Base-by-base conservation (phyloP, 768 basidiomycete genomes). In the Boletus rufocinnamomeus region DNA sequence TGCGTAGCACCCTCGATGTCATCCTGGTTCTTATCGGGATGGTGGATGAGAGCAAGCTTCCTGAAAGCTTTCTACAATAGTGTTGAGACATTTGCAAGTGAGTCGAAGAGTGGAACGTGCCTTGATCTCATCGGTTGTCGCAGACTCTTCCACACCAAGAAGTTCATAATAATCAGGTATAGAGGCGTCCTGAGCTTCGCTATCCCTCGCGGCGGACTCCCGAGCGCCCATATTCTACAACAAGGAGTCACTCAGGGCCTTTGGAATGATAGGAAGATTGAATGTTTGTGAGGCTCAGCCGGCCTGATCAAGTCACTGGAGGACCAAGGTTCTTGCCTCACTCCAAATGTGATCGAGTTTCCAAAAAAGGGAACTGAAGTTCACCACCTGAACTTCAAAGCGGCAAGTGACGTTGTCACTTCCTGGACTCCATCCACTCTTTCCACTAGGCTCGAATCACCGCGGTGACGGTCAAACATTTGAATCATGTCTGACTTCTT, bases 51-150 rank as follows among this genome's bases (percentile, higher is more conserved):
- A 10, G 95, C 95, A 16, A 94, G 81, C 67, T 82, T 85, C 58
- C 95, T 81, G 72, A 95, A 96, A 19, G 95, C 85, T 70, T 82
- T 83, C 92, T 95, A 60, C 44, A 40, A 46, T 60, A 28, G 51
- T 54, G 17, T 21, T 61, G 54, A 61, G 55, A 52, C 55, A 35
- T 28, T 14, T 50, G 38, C 19, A 40, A 50, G 43, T 3, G n/a
- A 35, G 25, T 50, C 54, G 54, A 52, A 19, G 16, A 43, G 23
- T 32, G 32, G 48, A 37, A 60, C 67, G 11, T 19, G 85, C 95
- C 82, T 88, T 95, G 75, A 98, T 96, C 71, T 98, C 95, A 44
- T 95, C 93, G 21, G 81, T 73, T 2, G 88, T 88, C 2, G 94
- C 95, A 57, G 85, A 82, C 67, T 95, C 93, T 40, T 87, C 84